Percentiles rank a stretch among this genome's conserved stretches.
These are phyloP conservation scores for Gastrolobium bilobum DNA, from an alignment of 306 rosid genomes.

Conservation along the genomic window DNA sequence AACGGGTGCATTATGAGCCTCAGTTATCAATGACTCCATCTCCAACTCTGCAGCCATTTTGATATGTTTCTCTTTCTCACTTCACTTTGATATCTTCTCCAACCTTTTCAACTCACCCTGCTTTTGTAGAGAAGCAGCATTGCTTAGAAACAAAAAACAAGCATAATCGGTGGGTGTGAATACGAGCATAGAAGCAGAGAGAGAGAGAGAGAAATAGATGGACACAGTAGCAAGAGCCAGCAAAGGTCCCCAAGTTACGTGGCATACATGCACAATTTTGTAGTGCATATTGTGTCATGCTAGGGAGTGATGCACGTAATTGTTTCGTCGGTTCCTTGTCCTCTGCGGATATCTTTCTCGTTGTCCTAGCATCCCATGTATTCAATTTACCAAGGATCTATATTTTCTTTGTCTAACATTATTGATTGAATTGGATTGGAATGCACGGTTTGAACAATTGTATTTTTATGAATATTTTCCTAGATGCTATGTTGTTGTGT, in stretches of 20 bases:
- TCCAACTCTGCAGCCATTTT: slow-evolving; percentile 60
- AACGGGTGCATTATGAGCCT: slow-evolving; percentile 69
- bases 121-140: slow-evolving; percentile 1
- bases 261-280: slow-evolving; percentile 50
- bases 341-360: too few relatives aligned
- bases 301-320: not conserved
- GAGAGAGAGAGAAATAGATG: slow-evolving; percentile 15
- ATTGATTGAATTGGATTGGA: too few relatives aligned
- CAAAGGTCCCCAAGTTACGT: slow-evolving; percentile 40
- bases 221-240: slow-evolving; percentile 43
- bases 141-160: not conserved
- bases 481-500: too few relatives aligned
- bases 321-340: not conserved
- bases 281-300: slow-evolving; percentile 31
- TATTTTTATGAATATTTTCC: too few relatives aligned
- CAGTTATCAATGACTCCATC: slow-evolving; percentile 66
- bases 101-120: not conserved
- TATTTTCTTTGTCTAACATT: too few relatives aligned
- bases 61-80: not conserved
- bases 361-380: too few relatives aligned
- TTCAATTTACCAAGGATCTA: too few relatives aligned
- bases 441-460: too few relatives aligned
- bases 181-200: not conserved
- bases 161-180: not conserved
- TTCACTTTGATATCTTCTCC: slow-evolving; percentile 8